phyloP scores from a whole-genome alignment of 1,284 basidiomycete species.

The Xerocomus amazonicus region DNA sequence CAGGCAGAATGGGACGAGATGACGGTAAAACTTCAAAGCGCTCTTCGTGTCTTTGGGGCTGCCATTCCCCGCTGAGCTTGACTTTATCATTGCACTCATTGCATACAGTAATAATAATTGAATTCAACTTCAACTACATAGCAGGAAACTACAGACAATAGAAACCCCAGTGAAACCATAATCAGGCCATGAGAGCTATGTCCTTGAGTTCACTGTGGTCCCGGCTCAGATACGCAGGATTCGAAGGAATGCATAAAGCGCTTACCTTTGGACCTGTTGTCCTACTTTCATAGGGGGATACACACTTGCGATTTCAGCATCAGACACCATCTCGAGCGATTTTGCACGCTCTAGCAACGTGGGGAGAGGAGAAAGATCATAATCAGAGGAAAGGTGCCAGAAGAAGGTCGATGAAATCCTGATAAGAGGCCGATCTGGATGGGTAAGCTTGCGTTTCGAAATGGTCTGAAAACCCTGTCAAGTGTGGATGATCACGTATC shows the following conservation, averaged over 20 bases:
- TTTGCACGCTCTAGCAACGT: conserved; percentile 47
- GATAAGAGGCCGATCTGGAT: conserved; percentile 77
- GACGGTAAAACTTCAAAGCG: conserved; percentile 76
- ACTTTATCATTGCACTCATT: neutral
- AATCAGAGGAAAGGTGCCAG: conserved; percentile 88
- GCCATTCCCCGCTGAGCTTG: conserved; percentile 19
- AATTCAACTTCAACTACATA: conserved; percentile 33
- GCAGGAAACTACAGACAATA: neutral
- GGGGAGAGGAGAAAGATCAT: conserved; percentile 63
- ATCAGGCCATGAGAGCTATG: conserved; percentile 72
- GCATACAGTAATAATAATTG: conserved; percentile 11
- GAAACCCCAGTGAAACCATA: neutral
- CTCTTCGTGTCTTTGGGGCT: conserved; percentile 57
- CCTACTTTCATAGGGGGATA: conserved; percentile 85
- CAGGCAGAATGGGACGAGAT: conserved; percentile 95
- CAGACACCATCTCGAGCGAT: conserved; percentile 37
- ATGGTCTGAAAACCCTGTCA: conserved; percentile 51
- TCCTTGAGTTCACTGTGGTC: conserved; percentile 69
- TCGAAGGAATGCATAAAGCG: conserved; percentile 6
- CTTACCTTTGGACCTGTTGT: conserved; percentile 79
- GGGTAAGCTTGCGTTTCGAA: conserved; percentile 51
- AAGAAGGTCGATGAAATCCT: conserved; percentile 94
- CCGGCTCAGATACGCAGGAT: conserved; percentile 7
- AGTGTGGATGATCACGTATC: neutral
- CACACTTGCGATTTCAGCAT: conserved; percentile 41